phyloP scores from a whole-genome alignment of 345 rosid species.

The Salix brachista region DNA sequence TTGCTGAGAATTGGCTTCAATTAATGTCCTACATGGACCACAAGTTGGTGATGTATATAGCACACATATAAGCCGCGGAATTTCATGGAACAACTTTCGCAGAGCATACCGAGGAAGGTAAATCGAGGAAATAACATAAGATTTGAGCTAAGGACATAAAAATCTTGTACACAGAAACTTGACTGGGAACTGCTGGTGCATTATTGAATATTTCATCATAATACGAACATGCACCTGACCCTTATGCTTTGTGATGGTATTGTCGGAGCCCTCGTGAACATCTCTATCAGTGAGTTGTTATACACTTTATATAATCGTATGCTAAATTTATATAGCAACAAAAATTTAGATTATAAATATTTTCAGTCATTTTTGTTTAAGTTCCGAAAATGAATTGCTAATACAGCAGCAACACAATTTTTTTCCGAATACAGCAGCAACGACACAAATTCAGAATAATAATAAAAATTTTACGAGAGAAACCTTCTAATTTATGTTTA shows the following conservation, averaged over 20 bases:
- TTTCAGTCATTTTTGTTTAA: rapidly evolving
- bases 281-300: slow-evolving; percentile 53
- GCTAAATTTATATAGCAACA: too few relatives aligned
- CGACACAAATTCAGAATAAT: too few relatives aligned
- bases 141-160: not conserved
- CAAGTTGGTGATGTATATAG: slow-evolving; percentile 89
- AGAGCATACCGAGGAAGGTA: slow-evolving; percentile 64
- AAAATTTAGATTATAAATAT: too few relatives aligned
- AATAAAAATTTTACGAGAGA: too few relatives aligned
- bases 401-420: too few relatives aligned
- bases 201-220: too few relatives aligned
- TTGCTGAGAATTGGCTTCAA: slow-evolving; percentile 91
- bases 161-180: not conserved
- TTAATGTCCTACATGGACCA: slow-evolving; percentile 83
- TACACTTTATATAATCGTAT: too few relatives aligned
- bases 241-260: slow-evolving; percentile 64
- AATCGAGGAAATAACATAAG: slow-evolving; percentile 6
- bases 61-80: slow-evolving; percentile 78
- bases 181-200: not conserved
- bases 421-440: too few relatives aligned
- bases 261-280: slow-evolving; percentile 78
- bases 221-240: slow-evolving; percentile 70
- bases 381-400: too few relatives aligned
- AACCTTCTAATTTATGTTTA: too few relatives aligned
- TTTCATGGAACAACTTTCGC: slow-evolving; percentile 89